Percentiles rank a stretch among this genome's conserved stretches.
These are phyloP conservation scores for Claviceps humidiphila DNA, from an alignment of 2,329 filamentous ascomycete genomes.

Conservation along the genomic window DNA sequence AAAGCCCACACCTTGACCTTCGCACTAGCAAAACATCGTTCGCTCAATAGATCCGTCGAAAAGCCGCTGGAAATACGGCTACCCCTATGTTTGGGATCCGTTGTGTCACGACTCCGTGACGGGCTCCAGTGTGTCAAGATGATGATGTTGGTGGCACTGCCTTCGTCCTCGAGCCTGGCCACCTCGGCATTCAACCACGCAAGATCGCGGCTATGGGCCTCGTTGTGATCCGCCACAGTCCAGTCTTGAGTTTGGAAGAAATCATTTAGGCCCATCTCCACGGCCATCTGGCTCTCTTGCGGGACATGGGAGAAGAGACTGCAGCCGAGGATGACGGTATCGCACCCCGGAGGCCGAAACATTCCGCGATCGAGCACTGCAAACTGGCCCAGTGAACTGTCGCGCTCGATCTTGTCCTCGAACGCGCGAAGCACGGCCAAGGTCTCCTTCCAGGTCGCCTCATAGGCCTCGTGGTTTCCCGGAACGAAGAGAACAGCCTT, in stretches of 20 bases:
- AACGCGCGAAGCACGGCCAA: slow-evolving; percentile 18
- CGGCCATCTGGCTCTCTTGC: slow-evolving; percentile 18
- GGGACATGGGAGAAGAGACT: slow-evolving; percentile 36
- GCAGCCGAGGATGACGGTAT: slow-evolving; percentile 21
- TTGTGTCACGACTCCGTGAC: slow-evolving; percentile 17
- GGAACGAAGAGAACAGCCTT: slow-evolving; percentile 35
- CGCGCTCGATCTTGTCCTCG: slow-evolving; percentile 13
- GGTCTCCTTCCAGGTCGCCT: slow-evolving; percentile 22
- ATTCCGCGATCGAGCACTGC: slow-evolving; percentile 23
- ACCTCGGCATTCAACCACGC: slow-evolving; percentile 29
- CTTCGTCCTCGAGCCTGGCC: slow-evolving; percentile 9
- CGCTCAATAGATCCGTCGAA: slow-evolving; percentile 22
- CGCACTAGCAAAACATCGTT: slow-evolving; percentile 21
- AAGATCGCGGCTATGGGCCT: slow-evolving; percentile 24
- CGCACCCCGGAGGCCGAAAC: slow-evolving; percentile 13
- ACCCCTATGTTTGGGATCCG: slow-evolving; percentile 20
- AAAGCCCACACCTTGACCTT: slow-evolving; percentile 32
- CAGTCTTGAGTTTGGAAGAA: slow-evolving; percentile 34
- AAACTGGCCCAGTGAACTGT: slow-evolving; percentile 22
- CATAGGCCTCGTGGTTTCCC: slow-evolving; percentile 45
- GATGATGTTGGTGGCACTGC: slow-evolving; percentile 15
- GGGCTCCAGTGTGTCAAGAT: slow-evolving; percentile 32
- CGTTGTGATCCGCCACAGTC: slow-evolving; percentile 23
- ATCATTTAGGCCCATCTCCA: slow-evolving; percentile 34
- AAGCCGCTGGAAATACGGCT: slow-evolving; percentile 22